Percentiles rank a stretch among this genome's conserved stretches.
Evolutionary conservation across 345 rosid genomes (phyloP).

Genomic region (Gossypium bickii): DNA sequence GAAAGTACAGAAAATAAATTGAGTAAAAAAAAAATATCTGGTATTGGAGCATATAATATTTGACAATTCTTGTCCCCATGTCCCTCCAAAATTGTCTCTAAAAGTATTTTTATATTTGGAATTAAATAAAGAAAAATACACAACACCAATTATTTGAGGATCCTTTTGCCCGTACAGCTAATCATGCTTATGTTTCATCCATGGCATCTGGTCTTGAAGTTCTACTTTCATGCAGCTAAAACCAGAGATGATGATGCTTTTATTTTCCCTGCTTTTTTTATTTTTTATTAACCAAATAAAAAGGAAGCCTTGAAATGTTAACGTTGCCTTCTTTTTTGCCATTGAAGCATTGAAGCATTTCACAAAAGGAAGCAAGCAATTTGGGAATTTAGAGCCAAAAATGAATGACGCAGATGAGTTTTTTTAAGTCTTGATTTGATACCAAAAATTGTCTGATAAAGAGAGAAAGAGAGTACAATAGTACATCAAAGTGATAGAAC

Average conservation of each 20-base stretch:
- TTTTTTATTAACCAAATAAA: too few relatives aligned
- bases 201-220: not conserved
- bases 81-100: not conserved
- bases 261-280: too few relatives aligned
- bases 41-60: not conserved
- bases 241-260: not conserved
- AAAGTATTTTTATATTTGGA: too few relatives aligned
- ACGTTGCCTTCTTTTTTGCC: not conserved
- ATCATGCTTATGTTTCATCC: not conserved
- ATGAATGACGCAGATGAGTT: not conserved
- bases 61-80: not conserved
- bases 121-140: not conserved
- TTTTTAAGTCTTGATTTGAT: not conserved
- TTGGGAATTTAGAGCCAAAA: not conserved
- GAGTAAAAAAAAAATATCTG: not conserved
- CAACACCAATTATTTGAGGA: not conserved
- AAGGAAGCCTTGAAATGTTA: not conserved
- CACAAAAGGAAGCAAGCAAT: not conserved
- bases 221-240: slow-evolving; percentile 3
- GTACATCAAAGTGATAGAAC: not conserved
- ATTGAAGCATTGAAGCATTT: not conserved
- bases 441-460: not conserved
- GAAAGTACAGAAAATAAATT: not conserved
- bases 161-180: not conserved
- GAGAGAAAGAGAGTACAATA: not conserved